These are phyloP conservation scores for Paraphaeosphaeria minitans DNA, from an alignment of 2,329 filamentous ascomycete species.

Conservation along the genomic window DNA sequence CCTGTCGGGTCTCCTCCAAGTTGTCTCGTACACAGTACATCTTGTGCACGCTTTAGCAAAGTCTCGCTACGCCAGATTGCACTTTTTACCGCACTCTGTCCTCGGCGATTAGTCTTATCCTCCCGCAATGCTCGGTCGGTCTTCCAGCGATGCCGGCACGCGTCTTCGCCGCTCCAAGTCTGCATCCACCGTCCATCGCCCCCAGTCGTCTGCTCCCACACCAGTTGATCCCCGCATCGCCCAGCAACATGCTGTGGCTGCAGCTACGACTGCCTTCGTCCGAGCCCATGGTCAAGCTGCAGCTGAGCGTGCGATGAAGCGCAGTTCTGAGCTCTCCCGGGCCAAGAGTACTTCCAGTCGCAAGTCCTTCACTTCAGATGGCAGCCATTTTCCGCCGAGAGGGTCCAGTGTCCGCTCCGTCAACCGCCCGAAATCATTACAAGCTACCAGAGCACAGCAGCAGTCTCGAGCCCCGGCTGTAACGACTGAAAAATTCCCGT, in stretches of 20 bases:
- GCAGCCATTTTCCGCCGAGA: constrained; percentile 45
- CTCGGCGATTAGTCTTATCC: constrained; percentile 26
- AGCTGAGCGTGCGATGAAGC: constrained; percentile 19
- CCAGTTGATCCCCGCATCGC: constrained; percentile 33
- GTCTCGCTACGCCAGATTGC: constrained; percentile 26
- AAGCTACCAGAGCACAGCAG: constrained; percentile 17
- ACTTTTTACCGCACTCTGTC: constrained; percentile 25
- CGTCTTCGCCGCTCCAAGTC: constrained; percentile 48
- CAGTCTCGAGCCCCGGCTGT: constrained; percentile 18
- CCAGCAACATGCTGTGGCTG: constrained; percentile 45
- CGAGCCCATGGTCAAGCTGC: constrained; percentile 36
- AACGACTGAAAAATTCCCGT: constrained; percentile 28
- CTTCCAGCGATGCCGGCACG: constrained; percentile 43
- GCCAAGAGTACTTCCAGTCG: constrained; percentile 44
- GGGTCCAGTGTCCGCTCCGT: constrained; percentile 36
- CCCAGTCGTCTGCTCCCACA: constrained; percentile 21
- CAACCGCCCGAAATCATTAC: constrained; percentile 20
- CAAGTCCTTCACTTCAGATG: constrained; percentile 39
- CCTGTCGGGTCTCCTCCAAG: constrained; percentile 9
- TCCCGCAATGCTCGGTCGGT: constrained; percentile 39
- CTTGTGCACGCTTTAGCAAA: constrained; percentile 27
- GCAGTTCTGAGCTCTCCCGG: constrained; percentile 28
- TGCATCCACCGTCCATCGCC: constrained; percentile 37
- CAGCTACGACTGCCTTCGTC: constrained; percentile 44
- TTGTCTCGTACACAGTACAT: constrained; percentile 19